Evolutionary conservation across 1,284 basidiomycete species (phyloP), one percentile per base, ranked within the genome.

Genomic region (Apiotrichum siamense): DNA sequence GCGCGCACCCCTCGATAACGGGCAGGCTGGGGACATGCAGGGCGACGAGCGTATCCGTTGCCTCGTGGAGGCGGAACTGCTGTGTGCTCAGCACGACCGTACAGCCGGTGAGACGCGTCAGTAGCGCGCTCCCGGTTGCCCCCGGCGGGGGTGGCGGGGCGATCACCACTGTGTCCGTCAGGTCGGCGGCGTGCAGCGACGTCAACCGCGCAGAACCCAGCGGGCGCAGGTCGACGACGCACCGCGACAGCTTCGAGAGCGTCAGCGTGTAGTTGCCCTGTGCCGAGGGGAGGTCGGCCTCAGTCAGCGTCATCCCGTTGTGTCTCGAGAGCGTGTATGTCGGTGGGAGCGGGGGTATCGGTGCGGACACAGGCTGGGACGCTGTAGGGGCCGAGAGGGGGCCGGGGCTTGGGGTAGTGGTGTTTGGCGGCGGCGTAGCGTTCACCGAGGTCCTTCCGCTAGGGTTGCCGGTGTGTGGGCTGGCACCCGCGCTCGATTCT

Each of bases 51-150:
- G 82, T 78, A 10, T 75, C 55, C 0, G 66, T 76, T 0, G 86
- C 87, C 7, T 77, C 76, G 62, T 90, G 88, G 79, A 90, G 87
- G 20, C 87, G 82, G 64, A 88, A 87, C 87, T 90, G 87, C 68
- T 87, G 87, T 60, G 84, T 85, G 3, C 81, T 82, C 4, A 86
- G 73, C 17, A 80, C 79, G n/a, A 90, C 69, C 7, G 82, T 70
- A 57, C 83, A 86, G 26, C 77, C 67, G 5, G 69, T 68, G 20
- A 88, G 46, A 54, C 83, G 78, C 57, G 86, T 81, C 1, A 88
- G 68, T 51, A 90, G 75, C 7, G 83, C 80, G 60, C 86, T 88
- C 2, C 87, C 86, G 3, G 78, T 64, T 38, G 88, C 75, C 7
- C 20, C 21, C 9, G 67, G 58, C 0, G 85, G n/a, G n/a, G n/a